Conservation (phyloP, 1,139 yeast genomes). For the Candida freyschussii region DNA sequence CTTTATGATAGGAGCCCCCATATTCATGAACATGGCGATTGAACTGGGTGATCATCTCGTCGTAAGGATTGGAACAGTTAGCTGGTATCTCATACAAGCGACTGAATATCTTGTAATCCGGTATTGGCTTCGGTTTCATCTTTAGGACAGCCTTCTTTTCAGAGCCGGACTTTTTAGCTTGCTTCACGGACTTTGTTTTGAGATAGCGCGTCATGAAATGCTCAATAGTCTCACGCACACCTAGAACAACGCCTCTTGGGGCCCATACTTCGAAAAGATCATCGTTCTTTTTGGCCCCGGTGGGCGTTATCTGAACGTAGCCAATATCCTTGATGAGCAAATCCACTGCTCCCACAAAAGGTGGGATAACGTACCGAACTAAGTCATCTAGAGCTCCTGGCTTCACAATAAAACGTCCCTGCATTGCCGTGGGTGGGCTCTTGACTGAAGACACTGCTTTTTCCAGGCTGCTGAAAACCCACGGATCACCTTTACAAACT, state of each 20-base stretch:
- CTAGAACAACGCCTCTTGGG: conserved; percentile 41
- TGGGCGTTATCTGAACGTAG: conserved; percentile 56
- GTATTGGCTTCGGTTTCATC: conserved; percentile 17
- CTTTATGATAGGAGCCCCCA: conserved; percentile 11
- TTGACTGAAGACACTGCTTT: conserved; percentile 25
- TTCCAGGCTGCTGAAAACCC: conserved; percentile 28
- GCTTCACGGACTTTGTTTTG: conserved; percentile 7
- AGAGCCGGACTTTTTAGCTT: conserved; percentile 7
- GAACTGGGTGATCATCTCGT: conserved; percentile 20
- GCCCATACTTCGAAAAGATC: conserved; percentile 44
- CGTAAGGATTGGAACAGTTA: conserved; percentile 17
- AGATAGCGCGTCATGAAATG: conserved; percentile 26
- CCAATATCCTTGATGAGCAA: conserved; percentile 66
- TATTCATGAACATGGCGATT: conserved; percentile 14
- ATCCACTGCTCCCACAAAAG: conserved; percentile 65
- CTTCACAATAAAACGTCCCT: conserved; percentile 32
- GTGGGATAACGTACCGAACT: conserved; percentile 52
- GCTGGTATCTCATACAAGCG: conserved; percentile 22
- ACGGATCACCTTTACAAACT: conserved; percentile 29
- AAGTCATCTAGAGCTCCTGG: conserved; percentile 31
- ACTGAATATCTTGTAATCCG: conserved; percentile 22
- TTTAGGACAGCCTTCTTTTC: conserved; percentile 11
- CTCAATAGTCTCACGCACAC: conserved; percentile 37
- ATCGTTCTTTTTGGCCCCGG: conserved; percentile 44
- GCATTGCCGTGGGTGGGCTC: conserved; percentile 27